phyloP scores from a whole-genome alignment of 257 asterid genomes.

The Schizonepeta tenuifolia region DNA sequence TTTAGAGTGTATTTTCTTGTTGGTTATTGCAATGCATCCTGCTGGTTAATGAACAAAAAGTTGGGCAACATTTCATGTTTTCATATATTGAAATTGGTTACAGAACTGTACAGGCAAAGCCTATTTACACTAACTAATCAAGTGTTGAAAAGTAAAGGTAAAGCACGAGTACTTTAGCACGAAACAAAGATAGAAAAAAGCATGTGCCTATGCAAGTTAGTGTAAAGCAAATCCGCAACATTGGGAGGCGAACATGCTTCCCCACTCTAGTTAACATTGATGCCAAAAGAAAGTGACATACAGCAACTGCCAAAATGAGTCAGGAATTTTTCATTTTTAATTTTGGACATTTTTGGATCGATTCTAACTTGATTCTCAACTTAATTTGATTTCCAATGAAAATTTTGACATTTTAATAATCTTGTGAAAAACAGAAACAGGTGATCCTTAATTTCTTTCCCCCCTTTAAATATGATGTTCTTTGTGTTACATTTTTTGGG shows the following conservation, averaged over 20 bases:
- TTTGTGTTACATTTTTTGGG: not conserved
- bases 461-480: not conserved
- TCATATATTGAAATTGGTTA: not conserved
- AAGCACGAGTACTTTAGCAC: not conserved
- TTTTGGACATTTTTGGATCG: not conserved
- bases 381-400: not conserved
- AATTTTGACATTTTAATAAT: not conserved
- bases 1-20: not conserved
- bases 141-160: not conserved
- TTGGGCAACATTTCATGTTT: not conserved
- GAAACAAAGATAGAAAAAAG: not conserved
- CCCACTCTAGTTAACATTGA: not conserved
- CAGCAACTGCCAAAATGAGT: not conserved
- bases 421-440: not conserved
- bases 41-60: not conserved
- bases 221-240: not conserved
- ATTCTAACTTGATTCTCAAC: not conserved
- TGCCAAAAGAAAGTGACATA: not conserved
- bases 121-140: not conserved
- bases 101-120: not conserved
- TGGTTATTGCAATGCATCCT: constrained; percentile 4
- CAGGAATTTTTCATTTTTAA: not conserved
- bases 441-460: no score
- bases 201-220: not conserved
- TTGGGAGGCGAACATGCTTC: not conserved